A percentile compares a stretch with the other conserved stretches of the same genome.
Evolutionary conservation across 805 yeast genomes (phyloP).

Genomic region (Starmerella lactis-condensi): DNA sequence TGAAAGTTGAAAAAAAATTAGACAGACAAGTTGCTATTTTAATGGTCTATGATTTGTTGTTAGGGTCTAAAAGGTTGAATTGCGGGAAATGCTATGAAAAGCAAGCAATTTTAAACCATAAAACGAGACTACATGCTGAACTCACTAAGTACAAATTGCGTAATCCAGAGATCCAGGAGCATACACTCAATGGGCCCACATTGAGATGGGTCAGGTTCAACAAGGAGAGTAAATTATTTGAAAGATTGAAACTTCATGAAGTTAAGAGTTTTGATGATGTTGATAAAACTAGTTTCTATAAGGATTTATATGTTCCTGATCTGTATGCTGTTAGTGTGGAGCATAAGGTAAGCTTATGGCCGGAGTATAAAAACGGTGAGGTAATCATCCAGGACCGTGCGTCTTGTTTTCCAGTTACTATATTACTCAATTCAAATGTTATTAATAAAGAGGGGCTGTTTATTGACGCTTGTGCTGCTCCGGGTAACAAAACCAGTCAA

Average conservation of each 20-base stretch:
- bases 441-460: constrained; percentile 29
- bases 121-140: constrained; percentile 69
- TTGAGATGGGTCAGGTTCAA: constrained; percentile 41
- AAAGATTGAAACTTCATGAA: constrained; percentile 5
- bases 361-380: constrained; percentile 53
- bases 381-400: constrained; percentile 90
- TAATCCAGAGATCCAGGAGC: constrained; percentile 24
- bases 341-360: constrained; percentile 48
- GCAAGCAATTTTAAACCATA: constrained; percentile 58
- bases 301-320: constrained; percentile 55
- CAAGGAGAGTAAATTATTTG: constrained; percentile 25
- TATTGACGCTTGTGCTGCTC: constrained; percentile 94
- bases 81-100: constrained; percentile 78
- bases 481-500: constrained; percentile 95
- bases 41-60: constrained; percentile 61
- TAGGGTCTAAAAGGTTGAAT: constrained; percentile 67
- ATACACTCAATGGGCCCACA: constrained; percentile 19
- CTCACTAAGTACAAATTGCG: constrained; percentile 57
- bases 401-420: constrained; percentile 87
- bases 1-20: constrained; percentile 32
- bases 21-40: constrained; percentile 39
- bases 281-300: constrained; percentile 24
- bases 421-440: constrained; percentile 42
- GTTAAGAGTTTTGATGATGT: constrained; percentile 20
- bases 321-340: constrained; percentile 68